These are phyloP conservation scores for Prunus fruticosa DNA, from an alignment of 306 rosid genomes.

Conservation along the genomic window DNA sequence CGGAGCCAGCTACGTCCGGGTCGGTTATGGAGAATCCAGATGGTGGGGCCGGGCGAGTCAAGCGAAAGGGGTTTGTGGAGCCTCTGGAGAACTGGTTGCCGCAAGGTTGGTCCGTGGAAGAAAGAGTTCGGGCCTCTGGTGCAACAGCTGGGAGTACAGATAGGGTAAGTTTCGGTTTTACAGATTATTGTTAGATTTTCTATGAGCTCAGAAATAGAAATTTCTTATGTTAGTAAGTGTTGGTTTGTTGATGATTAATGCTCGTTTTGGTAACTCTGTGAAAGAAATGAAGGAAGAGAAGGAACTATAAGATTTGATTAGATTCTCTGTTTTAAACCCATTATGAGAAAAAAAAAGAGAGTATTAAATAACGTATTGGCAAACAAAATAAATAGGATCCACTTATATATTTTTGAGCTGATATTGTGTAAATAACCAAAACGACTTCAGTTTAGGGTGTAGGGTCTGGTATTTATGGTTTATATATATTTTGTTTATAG, in stretches of 20 bases:
- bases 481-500: neutral
- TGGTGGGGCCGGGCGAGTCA: slow-evolving; percentile 3
- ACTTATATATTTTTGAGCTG: too few relatives aligned
- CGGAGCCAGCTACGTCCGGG: neutral
- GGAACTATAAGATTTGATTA: neutral
- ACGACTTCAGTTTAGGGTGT: neutral
- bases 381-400: neutral
- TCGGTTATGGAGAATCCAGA: neutral
- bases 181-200: neutral
- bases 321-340: neutral
- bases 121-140: slow-evolving; percentile 55
- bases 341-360: neutral
- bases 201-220: neutral
- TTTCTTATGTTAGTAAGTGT: neutral
- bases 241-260: slow-evolving; percentile 5
- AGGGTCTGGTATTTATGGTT: neutral
- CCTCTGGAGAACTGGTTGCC: slow-evolving; percentile 45
- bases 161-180: slow-evolving; percentile 34
- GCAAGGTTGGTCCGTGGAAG: slow-evolving; percentile 36
- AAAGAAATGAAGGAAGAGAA: neutral
- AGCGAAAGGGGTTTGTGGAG: slow-evolving; percentile 14
- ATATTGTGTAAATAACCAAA: neutral
- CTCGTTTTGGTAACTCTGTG: neutral
- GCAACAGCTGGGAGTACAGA: slow-evolving; percentile 49
- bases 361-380: neutral